Base-by-base conservation (phyloP, 2,329 filamentous ascomycete genomes). In the Arthrobotrys sphaeroides region DNA sequence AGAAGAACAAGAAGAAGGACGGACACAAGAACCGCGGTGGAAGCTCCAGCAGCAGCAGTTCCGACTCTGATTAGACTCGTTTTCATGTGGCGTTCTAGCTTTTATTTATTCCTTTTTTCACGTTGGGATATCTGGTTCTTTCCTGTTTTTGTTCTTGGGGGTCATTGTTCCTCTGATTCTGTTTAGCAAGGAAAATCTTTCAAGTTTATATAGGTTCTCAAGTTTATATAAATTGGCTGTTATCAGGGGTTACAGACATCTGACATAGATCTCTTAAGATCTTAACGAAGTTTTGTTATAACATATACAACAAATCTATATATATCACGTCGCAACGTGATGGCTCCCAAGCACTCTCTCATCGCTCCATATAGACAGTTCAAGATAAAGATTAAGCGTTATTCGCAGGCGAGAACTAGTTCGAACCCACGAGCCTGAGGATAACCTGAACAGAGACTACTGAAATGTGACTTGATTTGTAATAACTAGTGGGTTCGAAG, bases 21-120 rank as follows among this genome's bases (percentile, higher is more conserved):
- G n/a, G n/a, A n/a, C 57, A 66, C 26, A 61, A 70, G 40, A 61
- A 45, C 7, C 66, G 67, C 87, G 88, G 68, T 13, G 53, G 45
- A 5, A 28, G 43, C 40, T n/a, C 36, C 12, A 42, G 40, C 42
- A 42, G 49, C 53, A 53, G 45, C 12, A 22, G n/a, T 3, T 61
- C 55, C 13, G 57, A 60, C 16, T 76, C 64, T 3, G 72, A 76
- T 65, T 76, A 70, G 40, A 22, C 9, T 16, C n/a, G 13, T 7
- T 20, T 40, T 24, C 12, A 42, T 43, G 4, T 7, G 55, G 16
- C 18, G 5, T 65, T 49, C 38, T 2, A 45, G 51, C 20, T n/a
- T n/a, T 13, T 38, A 1, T 20, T 10, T 16, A 26, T 7, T 26
- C 9, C 4, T 55, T 49, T 18, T 42, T 53, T 47, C 13, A 40